These are phyloP conservation scores for Mitragyna speciosa DNA, from an alignment of 257 asterid genomes.

Conservation along the genomic window DNA sequence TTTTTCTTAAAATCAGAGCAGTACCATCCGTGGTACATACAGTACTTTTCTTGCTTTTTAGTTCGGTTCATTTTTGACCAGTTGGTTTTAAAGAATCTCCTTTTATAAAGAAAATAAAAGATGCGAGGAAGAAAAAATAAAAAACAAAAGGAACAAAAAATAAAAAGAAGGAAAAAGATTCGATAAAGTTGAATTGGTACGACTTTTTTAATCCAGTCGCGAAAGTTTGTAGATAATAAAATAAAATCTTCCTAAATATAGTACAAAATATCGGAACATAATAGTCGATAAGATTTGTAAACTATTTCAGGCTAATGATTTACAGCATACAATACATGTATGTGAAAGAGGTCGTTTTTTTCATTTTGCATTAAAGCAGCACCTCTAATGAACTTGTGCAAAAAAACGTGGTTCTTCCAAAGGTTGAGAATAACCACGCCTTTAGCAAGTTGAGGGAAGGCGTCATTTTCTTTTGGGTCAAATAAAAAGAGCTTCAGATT, in stretches of 20 bases:
- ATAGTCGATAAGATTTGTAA: neutral
- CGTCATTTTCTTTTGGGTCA: neutral
- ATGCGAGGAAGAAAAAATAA: neutral
- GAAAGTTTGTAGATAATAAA: neutral
- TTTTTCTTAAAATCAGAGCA: too few species aligned
- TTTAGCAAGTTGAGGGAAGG: too few species aligned
- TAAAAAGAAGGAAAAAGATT: too few species aligned
- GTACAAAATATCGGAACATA: neutral
- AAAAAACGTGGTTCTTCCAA: neutral
- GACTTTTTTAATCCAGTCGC: neutral
- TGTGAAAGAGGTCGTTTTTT: too few species aligned
- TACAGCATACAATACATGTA: too few species aligned
- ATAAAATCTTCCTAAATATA: neutral
- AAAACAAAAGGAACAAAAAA: neutral
- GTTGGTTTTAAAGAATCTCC: neutral
- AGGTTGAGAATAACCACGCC: neutral
- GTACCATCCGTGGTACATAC: slow-evolving; percentile 4
- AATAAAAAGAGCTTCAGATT: neutral
- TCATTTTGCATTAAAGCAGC: neutral
- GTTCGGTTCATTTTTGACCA: neutral
- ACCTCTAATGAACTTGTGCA: too few species aligned
- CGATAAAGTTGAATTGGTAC: neutral
- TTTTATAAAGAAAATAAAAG: neutral
- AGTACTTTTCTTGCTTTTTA: neutral
- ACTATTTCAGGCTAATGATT: too few species aligned